Base-by-base conservation (phyloP, 805 yeast species). In the Candida glaebosa region DNA sequence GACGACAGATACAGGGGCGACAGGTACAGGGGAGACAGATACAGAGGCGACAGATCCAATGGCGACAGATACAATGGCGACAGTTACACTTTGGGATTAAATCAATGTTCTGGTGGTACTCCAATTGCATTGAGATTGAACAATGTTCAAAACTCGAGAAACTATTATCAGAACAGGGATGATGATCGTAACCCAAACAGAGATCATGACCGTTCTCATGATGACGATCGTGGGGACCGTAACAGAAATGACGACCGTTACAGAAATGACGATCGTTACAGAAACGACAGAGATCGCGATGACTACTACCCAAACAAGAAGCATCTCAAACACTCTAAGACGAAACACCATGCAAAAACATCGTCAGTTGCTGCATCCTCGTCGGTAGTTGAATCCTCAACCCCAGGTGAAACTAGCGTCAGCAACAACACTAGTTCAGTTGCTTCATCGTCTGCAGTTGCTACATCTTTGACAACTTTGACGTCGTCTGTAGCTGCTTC, bases 91-190 rank as follows among this genome's bases (percentile, higher is more conserved):
- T 57, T 62, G 46, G 43, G 61, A 31, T 49, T 40, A 41, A 55
- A 56, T 26, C 51, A 51, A 37, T 61, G 67, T 37, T 39, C 42
- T 15, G 63, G 63, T 7, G 68, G 64, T 15, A 56, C 56, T 22
- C 56, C 51, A 22, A 54, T 63, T 44, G 55, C 50, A 16, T 58
- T 60, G 52, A 45, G 39, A 18, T 54, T 52, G 16, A 48, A 52
- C 18, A 38, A 43, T 35, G 38, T 14, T 7, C n/a, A n/a, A 15
- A 4, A 14, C 15, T 18, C 14, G 22, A 26, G 17, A 18, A 24
- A 35, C 18, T 19, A 24, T 24, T 20, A 34, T 19, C 36, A n/a
- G n/a, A n/a, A n/a, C n/a, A n/a, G n/a, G n/a, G n/a, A n/a, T n/a
- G n/a, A n/a, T n/a, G n/a, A n/a, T n/a, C n/a, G n/a, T n/a, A n/a